Base-by-base conservation (phyloP, 2,329 filamentous ascomycete species). In the Penicillium sp. region DNA sequence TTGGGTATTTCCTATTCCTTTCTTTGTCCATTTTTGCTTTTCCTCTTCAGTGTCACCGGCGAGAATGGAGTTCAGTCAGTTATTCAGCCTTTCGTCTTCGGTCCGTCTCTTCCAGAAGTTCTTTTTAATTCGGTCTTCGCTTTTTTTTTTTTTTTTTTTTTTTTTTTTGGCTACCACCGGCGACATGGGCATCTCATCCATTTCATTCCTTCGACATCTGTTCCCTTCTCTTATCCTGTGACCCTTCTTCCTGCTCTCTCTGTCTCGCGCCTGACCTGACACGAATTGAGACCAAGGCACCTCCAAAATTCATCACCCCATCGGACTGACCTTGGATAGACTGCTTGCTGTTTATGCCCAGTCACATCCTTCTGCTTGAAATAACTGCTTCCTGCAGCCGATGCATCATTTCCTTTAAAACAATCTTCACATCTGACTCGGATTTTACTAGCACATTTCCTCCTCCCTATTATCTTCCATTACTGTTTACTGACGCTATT, bases 21-120 rank as follows among this genome's bases (percentile, higher is more conserved):
- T 60, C 52, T 53, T 16, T 65, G 62, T 60, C 58, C 40, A 61
- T 61, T 33, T 25, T 57, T 62, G 38, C 43, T 60, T 55, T n/a
- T 55, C 46, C 52, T 66, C 56, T 58, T 46, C 57, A 59, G 51
- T 62, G 51, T 65, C 46, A 65, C 55, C 62, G 62, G 57, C 56
- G 52, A 57, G 61, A 40, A 65, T 60, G 63, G 62, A 66, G 66
- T 68, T 68, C 55, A 63, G 60, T 67, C 58, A 59, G 60, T 45
- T 62, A 65, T 30, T 48, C 25, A 48, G 58, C 48, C 46, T 46
- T 53, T 59, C 54, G 40, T 30, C 6, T 53, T 58, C 55, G 35
- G 48, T 42, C 48, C 33, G 22, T 55, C 53, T 59, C 26, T 38
- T 42, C 53, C 52, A 52, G 45, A 58, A 57, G 56, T 55, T 25